phyloP scores from a whole-genome alignment of 768 basidiomycete species.

The Amanita thiersii region DNA sequence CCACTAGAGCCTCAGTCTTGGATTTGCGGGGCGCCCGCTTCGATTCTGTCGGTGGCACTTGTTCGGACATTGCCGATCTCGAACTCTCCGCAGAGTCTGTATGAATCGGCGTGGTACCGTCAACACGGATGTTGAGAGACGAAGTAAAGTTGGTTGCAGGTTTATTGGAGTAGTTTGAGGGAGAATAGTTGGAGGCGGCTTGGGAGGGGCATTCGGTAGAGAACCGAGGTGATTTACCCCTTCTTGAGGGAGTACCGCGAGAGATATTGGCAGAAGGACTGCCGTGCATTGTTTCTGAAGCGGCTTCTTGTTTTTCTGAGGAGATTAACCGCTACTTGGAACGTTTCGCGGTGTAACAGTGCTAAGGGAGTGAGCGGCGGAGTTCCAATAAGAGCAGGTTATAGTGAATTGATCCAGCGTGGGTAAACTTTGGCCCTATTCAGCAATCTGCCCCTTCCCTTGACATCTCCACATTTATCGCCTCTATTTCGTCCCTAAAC shows the following conservation, averaged over 20 bases:
- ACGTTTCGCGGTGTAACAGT: constrained; percentile 30
- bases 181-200: constrained; percentile 34
- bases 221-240: constrained; percentile 54
- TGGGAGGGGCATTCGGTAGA: constrained; percentile 37
- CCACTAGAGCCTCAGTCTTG: constrained; percentile 81
- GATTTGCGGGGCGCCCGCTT: constrained; percentile 83
- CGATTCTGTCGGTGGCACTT: constrained; percentile 32
- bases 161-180: constrained; percentile 43
- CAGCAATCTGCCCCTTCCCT: constrained; percentile 3
- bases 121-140: constrained; percentile 69
- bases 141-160: constrained; percentile 48
- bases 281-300: constrained; percentile 32
- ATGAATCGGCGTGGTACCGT: constrained; percentile 64
- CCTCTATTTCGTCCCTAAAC: not conserved
- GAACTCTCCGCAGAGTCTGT: constrained; percentile 30
- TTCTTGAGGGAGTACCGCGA: constrained; percentile 54
- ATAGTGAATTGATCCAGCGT: constrained; percentile 38
- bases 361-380: constrained; percentile 36
- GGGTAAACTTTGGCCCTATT: constrained; percentile 24
- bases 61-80: constrained; percentile 26
- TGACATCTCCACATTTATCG: constrained; percentile 3
- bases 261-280: constrained; percentile 37
- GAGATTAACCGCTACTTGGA: constrained; percentile 25
- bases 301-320: constrained; percentile 26
- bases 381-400: constrained; percentile 34